phyloP scores from a whole-genome alignment of 441 rosid genomes.

The Pelargonium cotyledonis region DNA sequence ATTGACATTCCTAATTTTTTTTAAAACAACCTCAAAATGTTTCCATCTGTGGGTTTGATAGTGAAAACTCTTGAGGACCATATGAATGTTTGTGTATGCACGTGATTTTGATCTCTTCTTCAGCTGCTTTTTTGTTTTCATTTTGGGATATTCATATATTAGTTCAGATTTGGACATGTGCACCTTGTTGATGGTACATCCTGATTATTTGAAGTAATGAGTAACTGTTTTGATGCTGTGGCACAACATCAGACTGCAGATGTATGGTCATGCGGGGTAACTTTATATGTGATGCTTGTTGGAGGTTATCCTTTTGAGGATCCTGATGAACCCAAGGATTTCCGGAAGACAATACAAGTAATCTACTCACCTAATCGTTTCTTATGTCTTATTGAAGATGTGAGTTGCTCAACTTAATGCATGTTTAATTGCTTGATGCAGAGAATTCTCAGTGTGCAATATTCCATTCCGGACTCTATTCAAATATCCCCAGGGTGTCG shows the following conservation, averaged over 20 bases:
- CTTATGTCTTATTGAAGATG: neutral
- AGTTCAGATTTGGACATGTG: neutral
- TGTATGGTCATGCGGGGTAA: slow-evolving; percentile 77
- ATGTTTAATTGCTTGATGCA: slow-evolving; percentile 19
- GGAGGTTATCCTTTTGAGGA: slow-evolving; percentile 73
- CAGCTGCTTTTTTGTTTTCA: neutral
- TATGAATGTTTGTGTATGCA: too few species aligned
- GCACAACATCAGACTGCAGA: slow-evolving; percentile 51
- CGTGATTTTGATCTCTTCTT: too few species aligned
- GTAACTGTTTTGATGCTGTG: slow-evolving; percentile 2
- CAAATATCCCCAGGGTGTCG: slow-evolving; percentile 48
- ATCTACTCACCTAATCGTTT: neutral
- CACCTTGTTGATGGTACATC: neutral
- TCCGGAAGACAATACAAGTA: slow-evolving; percentile 56
- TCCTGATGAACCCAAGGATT: slow-evolving; percentile 58
- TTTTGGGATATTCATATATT: neutral
- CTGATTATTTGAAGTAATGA: neutral
- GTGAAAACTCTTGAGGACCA: neutral
- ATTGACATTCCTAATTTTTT: neutral
- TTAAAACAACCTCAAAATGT: neutral
- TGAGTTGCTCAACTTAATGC: neutral
- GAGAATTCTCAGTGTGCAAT: slow-evolving; percentile 58
- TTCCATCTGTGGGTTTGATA: neutral
- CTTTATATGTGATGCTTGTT: slow-evolving; percentile 64
- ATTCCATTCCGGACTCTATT: slow-evolving; percentile 49